Evolutionary conservation across 2,329 filamentous ascomycete genomes (phyloP).

Genomic region (Cytospora mali): DNA sequence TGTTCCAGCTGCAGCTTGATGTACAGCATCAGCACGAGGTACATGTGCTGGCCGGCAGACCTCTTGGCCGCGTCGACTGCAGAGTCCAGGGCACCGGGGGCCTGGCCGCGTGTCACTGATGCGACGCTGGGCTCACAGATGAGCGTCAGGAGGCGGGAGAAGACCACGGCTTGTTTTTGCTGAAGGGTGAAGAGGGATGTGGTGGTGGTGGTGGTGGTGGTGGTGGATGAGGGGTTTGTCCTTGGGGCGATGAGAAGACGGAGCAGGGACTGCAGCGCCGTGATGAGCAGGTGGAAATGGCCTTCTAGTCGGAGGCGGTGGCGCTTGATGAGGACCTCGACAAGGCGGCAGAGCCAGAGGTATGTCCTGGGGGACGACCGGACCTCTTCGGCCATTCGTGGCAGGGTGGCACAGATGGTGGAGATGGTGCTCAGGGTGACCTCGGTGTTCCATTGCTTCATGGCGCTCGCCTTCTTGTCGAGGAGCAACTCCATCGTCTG

Average conservation of each 20-base stretch:
- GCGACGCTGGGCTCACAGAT: constrained; percentile 62
- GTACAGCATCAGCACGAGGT: constrained; percentile 60
- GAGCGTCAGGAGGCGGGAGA: constrained; percentile 58
- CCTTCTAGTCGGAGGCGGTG: constrained; percentile 64
- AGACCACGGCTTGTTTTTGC: constrained; percentile 52
- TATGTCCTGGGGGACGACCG: constrained; percentile 44
- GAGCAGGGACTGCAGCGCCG: constrained; percentile 59
- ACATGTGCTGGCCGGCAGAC: constrained; percentile 64
- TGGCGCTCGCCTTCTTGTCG: constrained; percentile 51
- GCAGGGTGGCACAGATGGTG: constrained; percentile 36
- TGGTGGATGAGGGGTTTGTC: constrained; percentile 33
- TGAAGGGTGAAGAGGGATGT: constrained; percentile 36
- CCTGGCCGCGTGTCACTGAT: constrained; percentile 51
- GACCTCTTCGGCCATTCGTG: constrained; percentile 32
- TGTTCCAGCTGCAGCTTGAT: constrained; percentile 63
- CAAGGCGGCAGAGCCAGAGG: constrained; percentile 53
- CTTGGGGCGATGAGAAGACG: constrained; percentile 47
- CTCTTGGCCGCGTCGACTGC: constrained; percentile 64
- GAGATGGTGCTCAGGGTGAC: constrained; percentile 50
- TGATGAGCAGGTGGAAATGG: constrained; percentile 61
- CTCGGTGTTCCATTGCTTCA: constrained; percentile 63
- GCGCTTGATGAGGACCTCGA: constrained; percentile 59
- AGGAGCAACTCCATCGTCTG: constrained; percentile 50
- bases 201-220: constrained; percentile 34
- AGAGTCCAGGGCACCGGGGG: constrained; percentile 55